Evolutionary conservation across 2,329 filamentous ascomycete species (phyloP).

Genomic region (Emergomyces orientalis): DNA sequence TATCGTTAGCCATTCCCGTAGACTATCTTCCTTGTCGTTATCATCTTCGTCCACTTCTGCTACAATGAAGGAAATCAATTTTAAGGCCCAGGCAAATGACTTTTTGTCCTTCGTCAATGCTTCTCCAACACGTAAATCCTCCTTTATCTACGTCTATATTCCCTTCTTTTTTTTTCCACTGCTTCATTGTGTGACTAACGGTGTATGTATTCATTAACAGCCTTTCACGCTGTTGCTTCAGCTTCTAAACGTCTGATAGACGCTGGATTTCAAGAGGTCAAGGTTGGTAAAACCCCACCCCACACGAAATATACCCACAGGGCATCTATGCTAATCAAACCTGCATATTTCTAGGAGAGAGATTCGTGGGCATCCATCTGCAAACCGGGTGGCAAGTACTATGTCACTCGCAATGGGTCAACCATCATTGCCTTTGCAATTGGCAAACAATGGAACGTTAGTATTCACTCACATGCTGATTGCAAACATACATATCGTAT

Average conservation of each 20-base stretch:
- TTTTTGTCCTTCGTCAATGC: constrained; percentile 91
- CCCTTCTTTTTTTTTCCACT: too few species aligned
- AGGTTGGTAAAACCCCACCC: constrained; percentile 34
- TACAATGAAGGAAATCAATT: constrained; percentile 23
- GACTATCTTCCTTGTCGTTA: not conserved
- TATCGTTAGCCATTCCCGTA: not conserved
- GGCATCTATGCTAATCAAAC: not conserved
- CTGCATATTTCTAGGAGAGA: constrained; percentile 12
- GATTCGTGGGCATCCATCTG: constrained; percentile 67
- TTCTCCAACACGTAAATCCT: constrained; percentile 71
- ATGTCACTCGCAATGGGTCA: constrained; percentile 73
- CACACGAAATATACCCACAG: not conserved
- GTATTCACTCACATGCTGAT: not conserved
- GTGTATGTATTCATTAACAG: constrained; percentile 38
- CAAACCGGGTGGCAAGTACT: constrained; percentile 78
- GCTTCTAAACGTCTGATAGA: constrained; percentile 65
- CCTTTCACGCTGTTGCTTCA: constrained; percentile 85
- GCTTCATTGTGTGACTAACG: not conserved
- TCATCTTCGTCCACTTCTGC: constrained; percentile 9
- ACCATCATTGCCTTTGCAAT: constrained; percentile 78
- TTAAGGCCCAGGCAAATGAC: constrained; percentile 52
- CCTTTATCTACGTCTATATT: too few species aligned
- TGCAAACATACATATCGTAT: not conserved
- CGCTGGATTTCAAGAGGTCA: constrained; percentile 80
- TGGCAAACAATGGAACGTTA: constrained; percentile 18